Evolutionary conservation across 805 yeast species (phyloP).

Genomic region (Candida sithepensis): DNA sequence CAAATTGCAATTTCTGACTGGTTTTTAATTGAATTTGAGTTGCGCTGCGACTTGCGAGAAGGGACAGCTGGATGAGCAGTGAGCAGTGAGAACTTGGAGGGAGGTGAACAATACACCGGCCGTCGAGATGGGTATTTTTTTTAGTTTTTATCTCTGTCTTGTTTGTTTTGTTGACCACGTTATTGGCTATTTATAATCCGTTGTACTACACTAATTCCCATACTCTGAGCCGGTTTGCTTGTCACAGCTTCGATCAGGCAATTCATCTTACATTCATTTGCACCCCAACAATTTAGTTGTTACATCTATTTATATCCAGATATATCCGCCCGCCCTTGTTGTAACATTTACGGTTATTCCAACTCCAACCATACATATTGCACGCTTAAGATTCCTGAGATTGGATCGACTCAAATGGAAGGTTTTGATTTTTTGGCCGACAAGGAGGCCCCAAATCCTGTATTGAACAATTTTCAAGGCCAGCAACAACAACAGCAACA

Average conservation of each 20-base stretch:
- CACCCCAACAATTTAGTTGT: not conserved
- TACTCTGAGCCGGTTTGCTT: not conserved
- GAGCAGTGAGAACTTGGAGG: not conserved
- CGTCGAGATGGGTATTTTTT: too few relatives aligned
- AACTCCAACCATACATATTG: too few relatives aligned
- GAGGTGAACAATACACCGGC: too few relatives aligned
- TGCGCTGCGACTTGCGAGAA: too few relatives aligned
- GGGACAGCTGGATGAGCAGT: too few relatives aligned
- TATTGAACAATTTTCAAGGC: not conserved
- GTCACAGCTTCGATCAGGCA: not conserved
- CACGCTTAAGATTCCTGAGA: too few relatives aligned
- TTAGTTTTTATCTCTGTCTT: too few relatives aligned
- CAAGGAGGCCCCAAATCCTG: conserved; percentile 7
- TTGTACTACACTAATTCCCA: too few relatives aligned
- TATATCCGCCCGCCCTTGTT: not conserved
- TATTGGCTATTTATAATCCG: too few relatives aligned
- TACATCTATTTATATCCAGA: not conserved
- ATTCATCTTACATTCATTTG: not conserved
- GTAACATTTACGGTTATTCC: too few relatives aligned
- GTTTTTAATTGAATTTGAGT: too few relatives aligned
- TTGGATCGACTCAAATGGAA: conserved; percentile 8
- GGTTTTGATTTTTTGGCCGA: conserved; percentile 14
- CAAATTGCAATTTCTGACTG: not conserved
- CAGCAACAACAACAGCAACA: conserved; percentile 1
- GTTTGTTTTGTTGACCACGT: too few relatives aligned